A percentile compares a stretch with the other conserved stretches of the same genome.
Evolutionary conservation across 805 yeast species (phyloP).

Genomic region (Nakazawaea ishiwadae): DNA sequence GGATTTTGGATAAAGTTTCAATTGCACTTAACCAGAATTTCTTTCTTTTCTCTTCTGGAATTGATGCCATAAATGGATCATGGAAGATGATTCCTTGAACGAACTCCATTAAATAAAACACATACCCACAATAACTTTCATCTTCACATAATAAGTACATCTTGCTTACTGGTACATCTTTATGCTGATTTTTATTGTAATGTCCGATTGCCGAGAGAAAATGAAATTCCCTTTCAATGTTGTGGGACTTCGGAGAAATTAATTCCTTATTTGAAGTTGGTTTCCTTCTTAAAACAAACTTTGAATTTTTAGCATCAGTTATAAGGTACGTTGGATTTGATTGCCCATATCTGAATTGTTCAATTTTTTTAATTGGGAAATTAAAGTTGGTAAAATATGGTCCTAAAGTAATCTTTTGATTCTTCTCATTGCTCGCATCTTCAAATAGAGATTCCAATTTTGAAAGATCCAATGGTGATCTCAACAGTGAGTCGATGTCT

Average conservation of each 20-base stretch:
- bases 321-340: conserved; percentile 58
- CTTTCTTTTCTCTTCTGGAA: conserved; percentile 23
- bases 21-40: conserved; percentile 45
- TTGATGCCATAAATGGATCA: conserved; percentile 41
- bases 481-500: conserved; percentile 3
- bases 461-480: conserved; percentile 7
- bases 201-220: conserved; percentile 35
- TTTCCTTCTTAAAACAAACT: conserved; percentile 50
- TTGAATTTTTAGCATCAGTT: conserved; percentile 31
- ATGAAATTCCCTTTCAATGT: conserved; percentile 57
- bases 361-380: conserved; percentile 18
- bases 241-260: conserved; percentile 54
- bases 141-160: conserved; percentile 53
- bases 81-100: conserved; percentile 53
- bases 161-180: conserved; percentile 49
- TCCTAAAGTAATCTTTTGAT: conserved; percentile 1
- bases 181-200: conserved; percentile 18
- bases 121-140: conserved; percentile 47
- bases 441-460: background rate
- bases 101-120: conserved; percentile 58
- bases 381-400: background rate
- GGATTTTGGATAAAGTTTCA: conserved; percentile 43
- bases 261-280: conserved; percentile 47
- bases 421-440: background rate
- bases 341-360: conserved; percentile 60